Conservation (phyloP, 805 yeast genomes). For the Candida tallmaniae region DNA sequence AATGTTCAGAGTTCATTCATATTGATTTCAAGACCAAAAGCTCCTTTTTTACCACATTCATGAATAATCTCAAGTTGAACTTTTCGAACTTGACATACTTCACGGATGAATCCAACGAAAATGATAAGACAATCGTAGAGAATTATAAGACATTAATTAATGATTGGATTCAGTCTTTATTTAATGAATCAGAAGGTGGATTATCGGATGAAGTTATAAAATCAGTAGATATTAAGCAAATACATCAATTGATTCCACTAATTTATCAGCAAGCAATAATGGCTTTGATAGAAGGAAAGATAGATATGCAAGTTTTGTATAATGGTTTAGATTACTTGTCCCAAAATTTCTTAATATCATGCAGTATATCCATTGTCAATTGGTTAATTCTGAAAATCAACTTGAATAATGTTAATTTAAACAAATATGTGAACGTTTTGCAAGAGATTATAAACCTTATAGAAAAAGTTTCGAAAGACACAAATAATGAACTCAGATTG, state of each 20-base stretch:
- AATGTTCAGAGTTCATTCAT: constrained; percentile 18
- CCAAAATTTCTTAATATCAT: constrained; percentile 66
- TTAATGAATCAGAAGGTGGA: constrained; percentile 63
- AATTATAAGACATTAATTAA: constrained; percentile 34
- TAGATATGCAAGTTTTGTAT: constrained; percentile 55
- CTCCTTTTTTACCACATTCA: constrained; percentile 31
- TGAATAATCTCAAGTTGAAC: constrained; percentile 28
- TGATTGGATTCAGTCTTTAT: constrained; percentile 78
- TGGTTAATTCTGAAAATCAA: constrained; percentile 23
- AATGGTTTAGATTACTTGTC: constrained; percentile 85
- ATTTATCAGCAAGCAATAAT: constrained; percentile 68
- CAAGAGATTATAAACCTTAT: constrained; percentile 22
- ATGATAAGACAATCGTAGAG: constrained; percentile 24
- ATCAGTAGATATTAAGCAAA: constrained; percentile 60
- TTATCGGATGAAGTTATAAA: constrained; percentile 79
- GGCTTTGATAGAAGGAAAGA: constrained; percentile 51
- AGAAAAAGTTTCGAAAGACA: constrained; percentile 14
- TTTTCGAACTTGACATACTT: constrained; percentile 26
- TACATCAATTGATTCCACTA: constrained; percentile 64
- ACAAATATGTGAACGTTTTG: constrained; percentile 17
- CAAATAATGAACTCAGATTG: constrained; percentile 17
- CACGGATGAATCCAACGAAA: constrained; percentile 16
- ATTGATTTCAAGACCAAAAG: constrained; percentile 19
- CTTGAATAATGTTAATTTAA: constrained; percentile 11
- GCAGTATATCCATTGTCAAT: constrained; percentile 39